Evolutionary conservation across 1,139 yeast genomes (phyloP), one percentile per base, ranked within the genome.

Genomic region (Suhomyces bribrorum): DNA sequence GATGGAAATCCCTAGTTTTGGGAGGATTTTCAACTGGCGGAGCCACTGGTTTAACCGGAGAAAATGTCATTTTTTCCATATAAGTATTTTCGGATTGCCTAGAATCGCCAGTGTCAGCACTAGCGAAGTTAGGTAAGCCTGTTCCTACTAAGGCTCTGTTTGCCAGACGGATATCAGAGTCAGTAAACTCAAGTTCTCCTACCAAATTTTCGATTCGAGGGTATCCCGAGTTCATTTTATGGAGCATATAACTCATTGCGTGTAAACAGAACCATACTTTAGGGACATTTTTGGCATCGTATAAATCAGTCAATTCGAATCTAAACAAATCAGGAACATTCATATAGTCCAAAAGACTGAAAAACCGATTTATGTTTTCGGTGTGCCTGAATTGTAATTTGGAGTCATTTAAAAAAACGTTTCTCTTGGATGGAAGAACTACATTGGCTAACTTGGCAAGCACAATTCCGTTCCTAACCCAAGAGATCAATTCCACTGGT

Each of bases 241-340:
- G 56, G 50, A 83, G 73, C 64, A 81, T 81, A 61, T 77, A 86
- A 31, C 92, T 83, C 52, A 92, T 68, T 1, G 97, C 96, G 64
- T 92, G 97, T 29, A 92, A 68, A 53, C 97, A 89, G 59, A 89
- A 90, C 62, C 94, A 86, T 15, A 94, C 97, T 56, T 88, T 90
- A 14, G 98, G 97, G 15, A 90, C 78, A 54, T 92, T 87, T 53
- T 89, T 90, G 53, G 86, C 86, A 57, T 92, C 97, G 61, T 89
- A 94, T 30, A 92, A 70, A 62, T 92, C 99, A 2, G 96, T 89
- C 42, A 90, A 73, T 57, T 90, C 97, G 57, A 92, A 92, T 32
- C 88, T 74, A 57, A 90, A 92, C 37, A 89, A 70, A 49, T 82
- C 94, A 0, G 98, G 98, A 49, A 92, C 81, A 24, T 80, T 81